Base-by-base conservation (phyloP, 352 stramenopile genomes). In the Phytopythium chamaehyphon region DNA sequence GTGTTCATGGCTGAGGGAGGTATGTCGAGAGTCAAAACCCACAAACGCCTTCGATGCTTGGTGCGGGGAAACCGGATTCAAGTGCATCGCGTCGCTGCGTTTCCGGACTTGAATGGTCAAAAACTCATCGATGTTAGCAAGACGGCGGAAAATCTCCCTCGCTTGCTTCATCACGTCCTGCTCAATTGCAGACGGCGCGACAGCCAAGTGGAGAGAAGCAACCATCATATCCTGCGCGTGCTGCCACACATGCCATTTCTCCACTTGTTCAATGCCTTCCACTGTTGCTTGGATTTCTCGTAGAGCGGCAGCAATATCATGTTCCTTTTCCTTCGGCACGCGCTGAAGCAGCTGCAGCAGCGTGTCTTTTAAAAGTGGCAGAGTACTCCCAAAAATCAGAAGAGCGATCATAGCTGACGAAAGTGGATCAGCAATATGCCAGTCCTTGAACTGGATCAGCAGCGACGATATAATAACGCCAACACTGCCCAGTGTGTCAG, bases 391-490 rank as follows among this genome's bases (percentile, higher is more conserved):
- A 45, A 95, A 67, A 58, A 96, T 93, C 31, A 96, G 57, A 47
- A 96, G 46, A 21, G 83, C 82, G 46, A 96, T 93, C 35, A 93
- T 60, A n/a, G 79, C 73, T 14, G 83, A 93, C 43, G 80, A 94
- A 9, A 84, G 51, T 37, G 86, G 87, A 51, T 96, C 86, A 8
- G 83, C 81, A n/a, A 90, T 69, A 45, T 90, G 73, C 85, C 84
- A 92, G 21, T 72, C 75, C 50, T 87, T 92, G 59, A 78, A 79
- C 42, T 96, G 64, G 43, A 96, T 93, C 49, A 96, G 61, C 11
- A 94, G 51, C 10, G 86, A 95, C 43, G 82, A 95, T 28, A 93
- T 61, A 57, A 97, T 96, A 21, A 96, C 88, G 12, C 86, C 87
- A 11, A 96, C 71, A 56, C 83, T 95, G 18, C 88, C 88, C 24